Conservation (phyloP, 371 early-diverging fungal genomes). For the Coemansia sp. region DNA sequence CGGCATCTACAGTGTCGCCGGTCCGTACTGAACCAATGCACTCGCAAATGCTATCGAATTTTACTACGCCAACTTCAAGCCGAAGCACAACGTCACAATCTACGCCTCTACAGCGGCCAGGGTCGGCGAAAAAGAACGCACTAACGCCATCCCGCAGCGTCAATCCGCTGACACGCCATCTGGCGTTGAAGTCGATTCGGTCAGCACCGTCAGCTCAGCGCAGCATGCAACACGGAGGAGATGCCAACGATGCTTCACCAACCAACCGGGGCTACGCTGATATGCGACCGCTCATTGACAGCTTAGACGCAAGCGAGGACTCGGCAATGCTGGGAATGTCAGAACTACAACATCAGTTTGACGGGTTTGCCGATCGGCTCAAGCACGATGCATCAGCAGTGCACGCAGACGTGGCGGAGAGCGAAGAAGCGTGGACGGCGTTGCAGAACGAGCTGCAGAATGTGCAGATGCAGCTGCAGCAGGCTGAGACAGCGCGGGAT, state of each 20-base stretch:
- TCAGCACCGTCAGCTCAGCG: slow-evolving; percentile 21
- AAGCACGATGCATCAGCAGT: slow-evolving; percentile 43
- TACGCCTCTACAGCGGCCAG: slow-evolving; percentile 16
- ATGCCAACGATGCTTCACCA: slow-evolving; percentile 11
- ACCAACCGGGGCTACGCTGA: slow-evolving; percentile 17
- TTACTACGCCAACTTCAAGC: slow-evolving; percentile 16
- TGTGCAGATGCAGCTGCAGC: slow-evolving; percentile 17
- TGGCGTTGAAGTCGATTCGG: slow-evolving; percentile 37
- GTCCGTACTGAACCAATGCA: slow-evolving; percentile 44
- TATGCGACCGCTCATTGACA: slow-evolving; percentile 4
- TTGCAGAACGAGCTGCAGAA: slow-evolving; percentile 32
- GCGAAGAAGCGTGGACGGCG: slow-evolving; percentile 38
- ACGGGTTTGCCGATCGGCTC: slow-evolving; percentile 36
- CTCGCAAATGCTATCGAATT: slow-evolving; percentile 28
- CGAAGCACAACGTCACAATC: slow-evolving; percentile 7
- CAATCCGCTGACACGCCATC: slow-evolving; percentile 43
- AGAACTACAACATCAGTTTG: slow-evolving; percentile 33
- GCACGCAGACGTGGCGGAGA: slow-evolving; percentile 31
- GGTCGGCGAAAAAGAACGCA: slow-evolving; percentile 16
- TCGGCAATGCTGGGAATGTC: slow-evolving; percentile 24
- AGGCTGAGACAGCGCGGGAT: slow-evolving; percentile 30
- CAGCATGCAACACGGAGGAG: not conserved
- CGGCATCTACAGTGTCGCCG: slow-evolving; percentile 37
- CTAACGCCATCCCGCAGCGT: slow-evolving; percentile 40
- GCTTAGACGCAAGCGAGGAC: not conserved